These are phyloP conservation scores for Trichoderma guizhouense DNA, from an alignment of 2,329 filamentous ascomycete species.

Conservation along the genomic window DNA sequence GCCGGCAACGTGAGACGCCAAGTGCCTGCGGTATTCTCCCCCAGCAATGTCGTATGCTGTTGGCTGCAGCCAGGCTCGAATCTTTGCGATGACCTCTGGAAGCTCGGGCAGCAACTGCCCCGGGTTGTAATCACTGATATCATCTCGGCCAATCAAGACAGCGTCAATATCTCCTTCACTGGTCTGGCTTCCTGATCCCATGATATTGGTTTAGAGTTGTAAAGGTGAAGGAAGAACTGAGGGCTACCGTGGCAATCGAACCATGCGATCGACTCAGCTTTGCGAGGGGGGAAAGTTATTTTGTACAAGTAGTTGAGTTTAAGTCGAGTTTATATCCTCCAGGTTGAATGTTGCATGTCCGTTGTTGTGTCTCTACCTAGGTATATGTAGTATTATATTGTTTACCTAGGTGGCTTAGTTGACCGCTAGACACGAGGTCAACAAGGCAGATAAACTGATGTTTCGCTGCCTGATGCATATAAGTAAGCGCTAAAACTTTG, in stretches of 20 bases:
- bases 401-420: not conserved
- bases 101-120: conserved; percentile 16
- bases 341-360: too few relatives aligned
- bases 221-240: not conserved
- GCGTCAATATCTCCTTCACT: not conserved
- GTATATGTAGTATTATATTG: not conserved
- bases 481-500: not conserved
- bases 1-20: conserved; percentile 21
- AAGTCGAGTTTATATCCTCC: not conserved
- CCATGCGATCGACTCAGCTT: not conserved
- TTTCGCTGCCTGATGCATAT: not conserved
- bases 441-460: not conserved
- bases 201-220: not conserved
- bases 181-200: not conserved
- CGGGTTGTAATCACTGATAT: conserved; percentile 14
- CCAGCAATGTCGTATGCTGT: conserved; percentile 27
- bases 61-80: conserved; percentile 32
- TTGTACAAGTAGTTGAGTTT: not conserved
- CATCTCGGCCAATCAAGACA: conserved; percentile 2
- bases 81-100: conserved; percentile 15
- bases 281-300: not conserved
- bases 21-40: conserved; percentile 30
- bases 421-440: not conserved
- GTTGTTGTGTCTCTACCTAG: not conserved
- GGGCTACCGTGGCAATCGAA: not conserved